phyloP scores from a whole-genome alignment of 495 filamentous ascomycete genomes.

The Viridothelium virens region DNA sequence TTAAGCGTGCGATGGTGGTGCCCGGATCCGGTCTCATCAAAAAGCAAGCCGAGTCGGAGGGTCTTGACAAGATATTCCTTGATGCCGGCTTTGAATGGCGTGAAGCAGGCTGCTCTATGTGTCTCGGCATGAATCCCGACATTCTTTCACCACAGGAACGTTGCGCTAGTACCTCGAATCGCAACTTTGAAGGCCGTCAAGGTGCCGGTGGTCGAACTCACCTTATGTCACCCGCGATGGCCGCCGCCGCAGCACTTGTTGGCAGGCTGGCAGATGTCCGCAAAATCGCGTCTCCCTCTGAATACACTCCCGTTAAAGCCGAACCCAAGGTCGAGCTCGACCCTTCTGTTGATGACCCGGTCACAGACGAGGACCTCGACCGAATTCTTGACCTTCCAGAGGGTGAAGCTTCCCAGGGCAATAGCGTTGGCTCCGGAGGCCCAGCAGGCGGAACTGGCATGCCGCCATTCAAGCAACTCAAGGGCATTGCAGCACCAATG shows the following conservation, averaged over 20 bases:
- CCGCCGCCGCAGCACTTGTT: constrained; percentile 78
- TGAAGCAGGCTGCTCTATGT: constrained; percentile 98
- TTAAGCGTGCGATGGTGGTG: constrained; percentile 92
- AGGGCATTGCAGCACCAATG: constrained; percentile 82
- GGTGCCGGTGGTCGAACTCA: constrained; percentile 90
- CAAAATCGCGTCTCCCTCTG: constrained; percentile 47
- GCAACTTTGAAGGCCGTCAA: constrained; percentile 96
- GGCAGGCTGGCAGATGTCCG: constrained; percentile 90
- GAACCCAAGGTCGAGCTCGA: constrained; percentile 49
- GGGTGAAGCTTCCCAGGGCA: constrained; percentile 61
- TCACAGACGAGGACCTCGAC: constrained; percentile 69
- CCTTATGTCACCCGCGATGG: constrained; percentile 95
- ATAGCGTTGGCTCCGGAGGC: constrained; percentile 45
- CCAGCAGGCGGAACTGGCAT: constrained; percentile 54
- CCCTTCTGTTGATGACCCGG: constrained; percentile 62
- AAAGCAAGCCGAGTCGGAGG: constrained; percentile 83
- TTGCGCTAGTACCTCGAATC: constrained; percentile 91
- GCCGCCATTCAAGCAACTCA: constrained; percentile 71
- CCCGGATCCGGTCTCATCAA: constrained; percentile 94
- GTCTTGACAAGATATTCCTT: constrained; percentile 82
- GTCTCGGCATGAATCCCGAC: constrained; percentile 98
- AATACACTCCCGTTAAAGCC: constrained; percentile 50
- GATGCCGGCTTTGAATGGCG: constrained; percentile 97
- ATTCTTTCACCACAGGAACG: constrained; percentile 90
- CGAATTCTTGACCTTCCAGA: constrained; percentile 56